Base-by-base conservation (phyloP, 2,329 filamentous ascomycete genomes). In the Pochonia chlamydosporia region DNA sequence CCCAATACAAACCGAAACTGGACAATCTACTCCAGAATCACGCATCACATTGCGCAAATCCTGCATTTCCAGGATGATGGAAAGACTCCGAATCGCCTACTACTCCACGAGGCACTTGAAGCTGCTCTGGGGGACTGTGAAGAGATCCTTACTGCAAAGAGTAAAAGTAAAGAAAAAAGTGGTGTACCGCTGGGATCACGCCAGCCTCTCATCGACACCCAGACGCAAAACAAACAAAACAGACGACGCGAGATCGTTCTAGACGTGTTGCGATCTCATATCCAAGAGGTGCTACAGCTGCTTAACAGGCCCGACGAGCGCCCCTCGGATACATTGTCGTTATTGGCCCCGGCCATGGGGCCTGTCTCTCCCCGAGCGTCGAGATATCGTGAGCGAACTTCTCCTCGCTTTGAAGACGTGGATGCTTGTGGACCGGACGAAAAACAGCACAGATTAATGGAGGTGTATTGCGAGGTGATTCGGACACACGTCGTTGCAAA, bases 381-480 rank as follows among this genome's bases (percentile, higher is more conserved):
- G 24, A 25, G 45, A 20, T 11, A 10, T 43, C 13, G 37, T 46
- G 24, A 2, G 28, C 26, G 26, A 21, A 14, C 48, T 5, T 51
- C 56, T 20, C 50, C 56, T 2, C 56, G 57, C 3, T 74, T 79
- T 26, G 65, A 70, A 13, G 69, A 75, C 10, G 71, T 81, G 28
- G 66, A 71, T 46, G 61, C 68, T 9, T 71, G 71, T 0, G 64
- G 68, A 11, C 71, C 75, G 0, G 74, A 77, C 23, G 67, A 73
- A 14, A 69, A 74, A 28, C 74, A 79, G 50, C 59, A 68, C 20
- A 64, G 64, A 10, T 68, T 81, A n/a, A 71, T 81, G 65, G 62
- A 70, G 3, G 70, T 76, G 2, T 81, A 81, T 55, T 80, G 79
- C 51, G 52, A 65, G 10, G 55, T 63, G 1, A 64, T 81, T 13